Conservation (phyloP, 805 yeast genomes). For the Kazachstania africana region DNA sequence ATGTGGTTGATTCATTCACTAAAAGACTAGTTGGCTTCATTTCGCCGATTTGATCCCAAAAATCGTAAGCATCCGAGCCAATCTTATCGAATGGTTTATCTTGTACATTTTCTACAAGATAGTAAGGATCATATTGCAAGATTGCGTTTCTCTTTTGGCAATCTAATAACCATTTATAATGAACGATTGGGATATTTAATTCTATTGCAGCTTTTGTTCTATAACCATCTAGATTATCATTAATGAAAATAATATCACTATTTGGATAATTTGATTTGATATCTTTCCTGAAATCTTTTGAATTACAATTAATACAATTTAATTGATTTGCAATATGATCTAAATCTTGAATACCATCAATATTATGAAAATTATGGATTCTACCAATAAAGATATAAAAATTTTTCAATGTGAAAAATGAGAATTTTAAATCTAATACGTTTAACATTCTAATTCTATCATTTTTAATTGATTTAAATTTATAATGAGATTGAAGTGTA, state of each 20-base stretch:
- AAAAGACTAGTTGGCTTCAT: background rate
- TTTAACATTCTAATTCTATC: slow-evolving; percentile 6
- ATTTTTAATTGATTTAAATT: slow-evolving; percentile 2
- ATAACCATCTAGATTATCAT: slow-evolving; percentile 18
- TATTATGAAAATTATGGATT: slow-evolving; percentile 1
- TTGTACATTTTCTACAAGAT: slow-evolving; percentile 12
- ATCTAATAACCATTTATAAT: slow-evolving; percentile 34
- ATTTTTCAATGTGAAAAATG: slow-evolving; percentile 13
- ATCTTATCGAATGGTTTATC: slow-evolving; percentile 18
- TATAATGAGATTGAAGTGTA: slow-evolving; percentile 5
- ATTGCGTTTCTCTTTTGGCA: slow-evolving; percentile 31
- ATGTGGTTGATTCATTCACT: background rate
- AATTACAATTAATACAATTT: slow-evolving; percentile 10
- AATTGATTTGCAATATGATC: slow-evolving; percentile 8
- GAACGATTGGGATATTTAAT: slow-evolving; percentile 31
- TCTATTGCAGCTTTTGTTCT: slow-evolving; percentile 29
- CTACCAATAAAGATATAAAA: slow-evolving; percentile 23
- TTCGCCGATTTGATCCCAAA: slow-evolving; percentile 10
- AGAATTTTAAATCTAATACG: slow-evolving; percentile 9
- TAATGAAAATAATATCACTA: slow-evolving; percentile 14
- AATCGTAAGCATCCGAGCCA: slow-evolving; percentile 24
- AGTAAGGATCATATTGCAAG: slow-evolving; percentile 28
- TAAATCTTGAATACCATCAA: slow-evolving; percentile 1
- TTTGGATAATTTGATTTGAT: slow-evolving; percentile 3
- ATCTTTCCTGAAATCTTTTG: slow-evolving; percentile 10